Evolutionary conservation across 805 yeast species (phyloP).

Genomic region (Huiozyma naganishii): DNA sequence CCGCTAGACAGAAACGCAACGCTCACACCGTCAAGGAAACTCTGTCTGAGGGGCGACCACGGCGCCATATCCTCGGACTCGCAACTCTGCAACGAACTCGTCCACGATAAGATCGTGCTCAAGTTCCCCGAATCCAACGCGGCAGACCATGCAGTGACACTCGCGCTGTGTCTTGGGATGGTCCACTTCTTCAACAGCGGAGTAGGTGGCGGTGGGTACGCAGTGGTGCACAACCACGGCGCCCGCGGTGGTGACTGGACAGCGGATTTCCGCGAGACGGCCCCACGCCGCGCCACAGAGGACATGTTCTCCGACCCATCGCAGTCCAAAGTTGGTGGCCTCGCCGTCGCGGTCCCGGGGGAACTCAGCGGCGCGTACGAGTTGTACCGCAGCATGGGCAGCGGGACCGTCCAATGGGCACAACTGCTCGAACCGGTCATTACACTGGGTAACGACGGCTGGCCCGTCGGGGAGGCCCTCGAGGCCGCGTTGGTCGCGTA

Average conservation of each 20-base stretch:
- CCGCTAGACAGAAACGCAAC: constrained; percentile 30
- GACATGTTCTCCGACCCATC: constrained; percentile 47
- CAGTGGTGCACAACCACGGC: constrained; percentile 23
- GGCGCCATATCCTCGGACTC: constrained; percentile 31
- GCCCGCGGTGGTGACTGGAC: constrained; percentile 34
- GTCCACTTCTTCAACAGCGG: constrained; percentile 78
- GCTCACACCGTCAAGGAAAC: constrained; percentile 24
- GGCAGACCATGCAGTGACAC: constrained; percentile 87
- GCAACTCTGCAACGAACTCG: constrained; percentile 25
- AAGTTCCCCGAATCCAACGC: constrained; percentile 52
- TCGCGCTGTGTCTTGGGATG: constrained; percentile 80
- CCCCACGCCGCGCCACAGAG: constrained; percentile 53
- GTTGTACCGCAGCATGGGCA: constrained; percentile 49
- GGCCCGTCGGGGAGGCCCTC: constrained; percentile 38
- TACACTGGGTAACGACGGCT: constrained; percentile 54
- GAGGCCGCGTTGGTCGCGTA: constrained; percentile 34
- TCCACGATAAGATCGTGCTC: constrained; percentile 18
- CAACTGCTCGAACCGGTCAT: constrained; percentile 70
- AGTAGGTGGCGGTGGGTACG: constrained; percentile 87
- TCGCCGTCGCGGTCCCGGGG: constrained; percentile 88
- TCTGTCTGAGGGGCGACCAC: constrained; percentile 17
- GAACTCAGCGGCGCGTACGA: constrained; percentile 75
- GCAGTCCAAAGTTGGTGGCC: constrained; percentile 66
- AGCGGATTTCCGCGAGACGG: constrained; percentile 79
- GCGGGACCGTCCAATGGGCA: constrained; percentile 62